Evolutionary conservation across 2,329 filamentous ascomycete species (phyloP).

Genomic region (Tolypocladium pustulatum): DNA sequence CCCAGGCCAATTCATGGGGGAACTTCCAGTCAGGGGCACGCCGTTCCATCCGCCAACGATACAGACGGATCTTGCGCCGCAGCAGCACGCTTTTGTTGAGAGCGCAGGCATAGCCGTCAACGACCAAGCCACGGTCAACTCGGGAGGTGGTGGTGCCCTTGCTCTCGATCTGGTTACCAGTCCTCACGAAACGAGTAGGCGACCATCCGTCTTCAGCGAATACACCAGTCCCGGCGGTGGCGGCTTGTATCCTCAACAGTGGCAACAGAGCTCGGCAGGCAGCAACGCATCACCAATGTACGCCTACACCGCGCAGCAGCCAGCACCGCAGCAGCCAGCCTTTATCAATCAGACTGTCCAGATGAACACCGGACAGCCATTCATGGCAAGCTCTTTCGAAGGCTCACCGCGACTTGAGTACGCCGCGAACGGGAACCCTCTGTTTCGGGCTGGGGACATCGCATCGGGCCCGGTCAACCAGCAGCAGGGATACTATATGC

Average conservation of each 20-base stretch:
- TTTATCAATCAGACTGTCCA: constrained; percentile 21
- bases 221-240: constrained; percentile 28
- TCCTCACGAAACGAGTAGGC: constrained; percentile 33
- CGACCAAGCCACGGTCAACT: constrained; percentile 22
- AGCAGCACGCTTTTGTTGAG: constrained; percentile 31
- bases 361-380: constrained; percentile 20
- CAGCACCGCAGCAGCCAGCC: constrained; percentile 16
- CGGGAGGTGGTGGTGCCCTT: constrained; percentile 21
- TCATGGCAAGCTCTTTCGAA: constrained; percentile 24
- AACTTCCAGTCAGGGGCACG: constrained; percentile 31
- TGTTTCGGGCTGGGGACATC: constrained; percentile 23
- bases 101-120: constrained; percentile 21
- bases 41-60: constrained; percentile 32
- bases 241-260: constrained; percentile 30
- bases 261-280: constrained; percentile 32
- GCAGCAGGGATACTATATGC: constrained; percentile 21
- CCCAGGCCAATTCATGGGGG: constrained; percentile 26
- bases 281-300: constrained; percentile 33
- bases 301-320: constrained; percentile 30
- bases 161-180: constrained; percentile 35
- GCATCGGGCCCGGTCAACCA: constrained; percentile 16
- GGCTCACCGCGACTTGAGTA: constrained; percentile 20
- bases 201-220: constrained; percentile 36
- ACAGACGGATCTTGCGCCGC: constrained; percentile 27
- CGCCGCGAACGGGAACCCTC: constrained; percentile 16